These are phyloP conservation scores for Raffaelea ambrosiae DNA, from an alignment of 2,329 filamentous ascomycete species.

Conservation along the genomic window DNA sequence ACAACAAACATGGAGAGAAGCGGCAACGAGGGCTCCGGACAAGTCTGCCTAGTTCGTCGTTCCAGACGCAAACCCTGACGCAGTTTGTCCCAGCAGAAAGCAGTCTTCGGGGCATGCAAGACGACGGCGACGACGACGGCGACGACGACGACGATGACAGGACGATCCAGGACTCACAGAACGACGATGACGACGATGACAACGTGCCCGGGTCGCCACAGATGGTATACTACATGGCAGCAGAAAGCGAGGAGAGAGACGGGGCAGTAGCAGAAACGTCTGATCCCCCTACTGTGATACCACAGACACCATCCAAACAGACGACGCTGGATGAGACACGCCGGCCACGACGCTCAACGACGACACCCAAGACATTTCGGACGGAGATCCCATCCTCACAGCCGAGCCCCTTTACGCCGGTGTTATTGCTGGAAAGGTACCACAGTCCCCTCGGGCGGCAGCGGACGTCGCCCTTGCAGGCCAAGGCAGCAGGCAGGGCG, in stretches of 20 bases:
- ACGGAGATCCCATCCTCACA: conserved; percentile 37
- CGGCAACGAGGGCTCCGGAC: neutral
- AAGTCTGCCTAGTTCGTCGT: conserved; percentile 14
- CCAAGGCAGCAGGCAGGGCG: neutral
- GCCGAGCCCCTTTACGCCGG: conserved; percentile 31
- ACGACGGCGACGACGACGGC: conserved; percentile 8
- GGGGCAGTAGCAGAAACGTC: too few relatives aligned
- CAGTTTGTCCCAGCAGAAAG: conserved; percentile 19
- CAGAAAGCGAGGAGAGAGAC: too few relatives aligned
- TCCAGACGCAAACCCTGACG: conserved; percentile 25
- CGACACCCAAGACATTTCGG: conserved; percentile 8
- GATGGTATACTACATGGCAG: too few relatives aligned
- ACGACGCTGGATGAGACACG: neutral
- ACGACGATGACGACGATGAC: conserved; percentile 8
- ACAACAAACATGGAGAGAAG: conserved; percentile 17
- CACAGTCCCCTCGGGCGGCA: conserved; percentile 13
- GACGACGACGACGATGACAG: neutral
- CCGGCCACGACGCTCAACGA: neutral
- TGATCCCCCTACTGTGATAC: neutral
- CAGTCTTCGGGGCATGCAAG: conserved; percentile 2
- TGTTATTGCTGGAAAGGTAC: conserved; percentile 31
- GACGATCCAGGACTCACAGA: conserved; percentile 15
- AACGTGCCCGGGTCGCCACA: neutral
- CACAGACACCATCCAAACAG: neutral
- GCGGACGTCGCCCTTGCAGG: conserved; percentile 4